A percentile compares a stretch with the other conserved stretches of the same genome.
phyloP scores from a whole-genome alignment of 1,284 basidiomycete species.

The Pascua guehoae region DNA sequence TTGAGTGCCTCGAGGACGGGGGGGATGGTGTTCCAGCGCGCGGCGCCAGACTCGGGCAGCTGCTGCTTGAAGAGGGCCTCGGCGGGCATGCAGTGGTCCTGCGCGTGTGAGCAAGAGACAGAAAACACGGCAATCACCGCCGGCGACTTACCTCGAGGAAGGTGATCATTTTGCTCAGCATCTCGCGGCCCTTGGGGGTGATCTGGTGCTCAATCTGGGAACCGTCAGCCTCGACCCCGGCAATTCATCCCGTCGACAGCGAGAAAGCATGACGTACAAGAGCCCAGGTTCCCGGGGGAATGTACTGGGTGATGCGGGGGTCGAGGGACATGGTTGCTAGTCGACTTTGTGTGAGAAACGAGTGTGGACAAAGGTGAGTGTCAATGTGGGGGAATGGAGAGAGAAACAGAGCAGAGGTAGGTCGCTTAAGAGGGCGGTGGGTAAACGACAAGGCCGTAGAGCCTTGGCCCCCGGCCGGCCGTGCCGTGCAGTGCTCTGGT shows the following conservation, averaged over 20 bases:
- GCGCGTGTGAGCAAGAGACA: conserved; percentile 1
- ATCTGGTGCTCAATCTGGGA: conserved; percentile 82
- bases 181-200: conserved; percentile 80
- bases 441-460: too few species aligned
- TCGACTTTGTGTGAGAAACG: too few species aligned
- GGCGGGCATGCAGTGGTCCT: conserved; percentile 86
- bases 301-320: conserved; percentile 22
- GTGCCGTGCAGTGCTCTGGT: too few species aligned
- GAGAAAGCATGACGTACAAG: conserved; percentile 16
- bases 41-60: conserved; percentile 68
- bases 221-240: background rate
- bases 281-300: conserved; percentile 26
- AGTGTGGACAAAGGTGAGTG: too few species aligned
- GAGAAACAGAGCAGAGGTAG: too few species aligned
- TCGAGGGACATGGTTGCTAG: conserved; percentile 13
- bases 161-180: conserved; percentile 71
- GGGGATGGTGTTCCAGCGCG: conserved; percentile 80
- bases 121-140: too few species aligned
- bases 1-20: conserved; percentile 82
- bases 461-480: too few species aligned
- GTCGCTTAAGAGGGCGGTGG: too few species aligned
- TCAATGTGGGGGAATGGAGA: too few species aligned
- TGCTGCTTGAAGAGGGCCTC: conserved; percentile 74
- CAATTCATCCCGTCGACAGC: background rate
- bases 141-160: conserved; percentile 69